Evolutionary conservation across 768 basidiomycete genomes (phyloP), one percentile per base, ranked within the genome.

Genomic region (Tremella mesenterica): DNA sequence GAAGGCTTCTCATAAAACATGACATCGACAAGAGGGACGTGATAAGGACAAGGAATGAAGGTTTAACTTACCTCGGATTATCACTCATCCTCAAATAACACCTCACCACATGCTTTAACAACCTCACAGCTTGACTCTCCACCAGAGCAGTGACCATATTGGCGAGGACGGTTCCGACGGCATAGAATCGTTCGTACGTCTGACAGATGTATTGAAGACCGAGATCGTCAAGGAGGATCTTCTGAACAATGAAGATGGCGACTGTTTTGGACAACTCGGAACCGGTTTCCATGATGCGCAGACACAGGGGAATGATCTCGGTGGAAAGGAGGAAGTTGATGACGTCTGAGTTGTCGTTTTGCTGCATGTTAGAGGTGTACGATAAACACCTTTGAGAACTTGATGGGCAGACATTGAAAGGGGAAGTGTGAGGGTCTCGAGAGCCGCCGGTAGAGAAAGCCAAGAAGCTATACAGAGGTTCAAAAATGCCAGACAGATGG

Each of bases 181-280:
- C 95, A 73, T 96, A 97, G 77, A 99, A 99, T 48, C 95, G 81
- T 73, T 99, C 95, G 71, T 99, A 99, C n/a, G 95, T 99, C 75
- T 99, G 95, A 66, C 95, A 97, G 68, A 97, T 99, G 74, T 99
- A 99, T 14, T 90, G 92, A 55, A 99, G 76, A 18, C 95, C 95
- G 2, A 93, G 90, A 74, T 99, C 95, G 73, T 99, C 95, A 49
- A 97, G 80, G 14, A 99, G 79, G 55, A 78, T 79, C 76, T 99
- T 99, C 74, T 99, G 95, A 3, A 99, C 95, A 67, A 99, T 99
- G 75, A 99, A 99, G 67, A 99, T 99, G 38, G 95, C 95, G 41
- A 99, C 95, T 0, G 95, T 99, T 76, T 99, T 99, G 54, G 88
- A 90, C 16, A 99, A 81, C 66, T 99, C 95, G 2, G 92, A 95